Evolutionary conservation across 208 protist genomes (phyloP).

Genomic region (Leishmania mexicana): DNA sequence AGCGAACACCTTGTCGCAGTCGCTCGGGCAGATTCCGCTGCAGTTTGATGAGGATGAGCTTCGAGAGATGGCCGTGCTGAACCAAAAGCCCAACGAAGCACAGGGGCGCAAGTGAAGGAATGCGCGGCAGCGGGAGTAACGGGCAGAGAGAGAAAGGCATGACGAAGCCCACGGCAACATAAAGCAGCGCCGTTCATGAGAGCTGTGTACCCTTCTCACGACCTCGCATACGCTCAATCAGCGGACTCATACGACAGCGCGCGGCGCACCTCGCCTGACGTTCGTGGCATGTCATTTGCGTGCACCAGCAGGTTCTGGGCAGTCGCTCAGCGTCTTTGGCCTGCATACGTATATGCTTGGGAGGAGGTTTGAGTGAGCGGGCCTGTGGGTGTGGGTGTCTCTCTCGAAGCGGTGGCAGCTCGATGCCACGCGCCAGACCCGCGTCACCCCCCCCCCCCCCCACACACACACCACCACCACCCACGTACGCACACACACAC

Average conservation of each 20-base stretch:
- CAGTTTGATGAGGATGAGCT: conserved; percentile 52
- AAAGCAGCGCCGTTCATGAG: not conserved
- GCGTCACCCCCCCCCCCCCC: not conserved
- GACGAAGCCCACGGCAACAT: not conserved
- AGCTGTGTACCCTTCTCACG: not conserved
- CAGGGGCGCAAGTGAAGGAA: not conserved
- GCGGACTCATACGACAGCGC: not conserved
- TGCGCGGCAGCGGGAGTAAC: not conserved
- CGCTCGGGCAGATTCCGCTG: conserved; percentile 51
- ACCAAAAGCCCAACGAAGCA: conserved; percentile 3
- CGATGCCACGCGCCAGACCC: not conserved
- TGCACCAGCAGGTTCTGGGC: no score
- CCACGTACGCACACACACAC: not conserved
- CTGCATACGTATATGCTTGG: not conserved
- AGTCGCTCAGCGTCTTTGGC: not conserved
- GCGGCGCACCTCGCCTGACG: not conserved
- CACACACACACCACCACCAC: not conserved
- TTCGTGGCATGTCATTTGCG: not conserved
- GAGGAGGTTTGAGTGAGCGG: not conserved
- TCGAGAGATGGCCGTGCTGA: conserved; percentile 30
- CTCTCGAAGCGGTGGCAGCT: not conserved
- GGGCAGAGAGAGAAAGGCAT: not conserved
- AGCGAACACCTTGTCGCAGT: conserved; percentile 34
- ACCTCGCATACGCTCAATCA: not conserved
- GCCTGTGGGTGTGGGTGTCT: not conserved